Percentiles rank a stretch among this genome's conserved stretches.
These are phyloP conservation scores for Gracilaria gracilis DNA, from an alignment of 23 red algal species.

Conservation along the genomic window DNA sequence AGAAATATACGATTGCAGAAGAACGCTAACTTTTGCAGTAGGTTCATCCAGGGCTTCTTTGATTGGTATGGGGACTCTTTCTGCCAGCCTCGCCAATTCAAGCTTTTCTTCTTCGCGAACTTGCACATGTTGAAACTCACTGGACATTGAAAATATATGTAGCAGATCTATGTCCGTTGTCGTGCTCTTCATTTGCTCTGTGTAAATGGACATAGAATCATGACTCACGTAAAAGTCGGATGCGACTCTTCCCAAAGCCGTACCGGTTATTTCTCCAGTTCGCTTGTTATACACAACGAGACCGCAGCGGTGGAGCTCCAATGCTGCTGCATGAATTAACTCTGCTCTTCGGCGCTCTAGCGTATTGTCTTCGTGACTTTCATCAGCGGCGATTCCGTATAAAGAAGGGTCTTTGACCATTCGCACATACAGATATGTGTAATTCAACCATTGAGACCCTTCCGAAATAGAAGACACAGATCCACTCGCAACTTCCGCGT, in stretches of 20 bases:
- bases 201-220: conserved; percentile 66
- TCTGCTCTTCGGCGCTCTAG: conserved; percentile 67
- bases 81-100: conserved; percentile 81
- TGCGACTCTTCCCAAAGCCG: conserved; percentile 85
- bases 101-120: conserved; percentile 95
- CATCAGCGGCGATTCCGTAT: conserved; percentile 78
- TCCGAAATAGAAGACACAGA: conserved; percentile 74
- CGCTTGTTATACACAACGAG: conserved; percentile 72
- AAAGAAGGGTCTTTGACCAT: conserved; percentile 77
- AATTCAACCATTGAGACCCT: conserved; percentile 84
- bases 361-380: conserved; percentile 53
- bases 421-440: conserved; percentile 92
- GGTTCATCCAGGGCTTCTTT: conserved; percentile 74
- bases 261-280: conserved; percentile 64
- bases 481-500: conserved; percentile 88
- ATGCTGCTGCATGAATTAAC: conserved; percentile 74
- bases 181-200: conserved; percentile 50
- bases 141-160: conserved; percentile 73
- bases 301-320: conserved; percentile 67
- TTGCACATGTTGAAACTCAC: conserved; percentile 81
- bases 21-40: conserved; percentile 84
- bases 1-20: conserved; percentile 91
- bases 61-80: conserved; percentile 79
- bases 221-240: conserved; percentile 83
- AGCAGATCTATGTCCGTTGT: conserved; percentile 81